Percentiles rank a stretch among this genome's conserved stretches.
Conservation (phyloP, 129 eudicot species). For the Glebionis coronaria region DNA sequence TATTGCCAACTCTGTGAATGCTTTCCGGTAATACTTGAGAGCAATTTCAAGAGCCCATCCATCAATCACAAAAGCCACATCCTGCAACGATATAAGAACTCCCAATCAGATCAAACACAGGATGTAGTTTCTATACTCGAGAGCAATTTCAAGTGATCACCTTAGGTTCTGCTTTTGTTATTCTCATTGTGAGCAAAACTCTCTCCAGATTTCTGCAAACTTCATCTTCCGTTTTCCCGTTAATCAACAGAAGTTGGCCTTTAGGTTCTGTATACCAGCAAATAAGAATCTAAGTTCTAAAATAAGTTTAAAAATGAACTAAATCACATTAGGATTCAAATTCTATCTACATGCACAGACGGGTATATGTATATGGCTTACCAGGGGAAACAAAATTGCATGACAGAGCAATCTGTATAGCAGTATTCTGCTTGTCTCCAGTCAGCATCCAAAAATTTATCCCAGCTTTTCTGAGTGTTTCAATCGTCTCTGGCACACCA, state of each 20-base stretch:
- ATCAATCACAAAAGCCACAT: constrained; percentile 95
- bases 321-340: background rate
- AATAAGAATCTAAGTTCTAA: background rate
- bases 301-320: constrained; percentile 3
- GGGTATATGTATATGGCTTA: constrained; percentile 13
- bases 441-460: constrained; percentile 99
- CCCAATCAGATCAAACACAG: constrained; percentile 7
- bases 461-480: constrained; percentile 87
- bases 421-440: constrained; percentile 96
- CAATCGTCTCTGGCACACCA: constrained; percentile 95
- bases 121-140: background rate
- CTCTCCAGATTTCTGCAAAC: constrained; percentile 87
- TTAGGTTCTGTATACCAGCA: constrained; percentile 70
- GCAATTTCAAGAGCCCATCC: constrained; percentile 99
- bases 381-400: constrained; percentile 98
- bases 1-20: constrained; percentile 91
- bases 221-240: constrained; percentile 95
- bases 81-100: constrained; percentile 42
- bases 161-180: constrained; percentile 90
- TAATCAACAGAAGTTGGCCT: constrained; percentile 87
- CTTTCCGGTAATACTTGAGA: constrained; percentile 74
- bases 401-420: constrained; percentile 93
- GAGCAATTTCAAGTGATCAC: constrained; percentile 44
- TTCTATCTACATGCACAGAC: background rate
- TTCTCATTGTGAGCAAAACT: constrained; percentile 92